Evolutionary conservation across 2,329 filamentous ascomycete genomes (phyloP).

Genomic region (Westerdykella ornata): DNA sequence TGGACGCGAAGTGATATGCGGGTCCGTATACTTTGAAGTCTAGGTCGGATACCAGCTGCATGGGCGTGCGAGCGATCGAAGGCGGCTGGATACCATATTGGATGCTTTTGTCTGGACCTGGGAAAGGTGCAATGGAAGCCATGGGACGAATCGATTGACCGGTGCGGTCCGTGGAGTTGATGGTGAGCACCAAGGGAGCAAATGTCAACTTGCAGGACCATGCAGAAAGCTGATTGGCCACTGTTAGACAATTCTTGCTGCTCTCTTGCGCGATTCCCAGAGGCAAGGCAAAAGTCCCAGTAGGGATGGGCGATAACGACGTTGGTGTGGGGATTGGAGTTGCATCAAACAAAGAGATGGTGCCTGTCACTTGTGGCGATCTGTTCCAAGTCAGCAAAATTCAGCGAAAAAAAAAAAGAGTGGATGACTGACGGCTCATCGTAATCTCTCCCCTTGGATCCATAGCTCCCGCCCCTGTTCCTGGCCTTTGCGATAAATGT

Average conservation of each 20-base stretch:
- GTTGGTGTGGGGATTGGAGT: conserved; percentile 45
- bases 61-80: conserved; percentile 41
- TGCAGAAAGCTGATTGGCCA: conserved; percentile 40
- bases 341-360: conserved; percentile 46
- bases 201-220: conserved; percentile 47
- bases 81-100: conserved; percentile 59
- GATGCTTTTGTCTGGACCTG: conserved; percentile 39
- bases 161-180: conserved; percentile 17
- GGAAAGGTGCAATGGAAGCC: conserved; percentile 20
- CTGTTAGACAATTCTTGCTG: conserved; percentile 46
- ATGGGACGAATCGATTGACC: conserved; percentile 8
- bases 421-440: conserved; percentile 27
- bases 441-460: conserved; percentile 9
- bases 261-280: conserved; percentile 42
- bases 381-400: conserved; percentile 17
- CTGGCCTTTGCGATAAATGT: conserved; percentile 44
- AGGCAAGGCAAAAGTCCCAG: conserved; percentile 46
- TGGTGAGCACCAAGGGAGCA: conserved; percentile 26
- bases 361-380: conserved; percentile 42
- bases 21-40: conserved; percentile 53
- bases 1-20: conserved; percentile 56
- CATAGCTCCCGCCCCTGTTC: conserved; percentile 11
- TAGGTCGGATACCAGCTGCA: conserved; percentile 53
- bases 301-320: conserved; percentile 43
- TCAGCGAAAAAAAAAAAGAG: not conserved